Conservation (phyloP, 2,329 filamentous ascomycete genomes). For the Gaeumannomyces tritici region DNA sequence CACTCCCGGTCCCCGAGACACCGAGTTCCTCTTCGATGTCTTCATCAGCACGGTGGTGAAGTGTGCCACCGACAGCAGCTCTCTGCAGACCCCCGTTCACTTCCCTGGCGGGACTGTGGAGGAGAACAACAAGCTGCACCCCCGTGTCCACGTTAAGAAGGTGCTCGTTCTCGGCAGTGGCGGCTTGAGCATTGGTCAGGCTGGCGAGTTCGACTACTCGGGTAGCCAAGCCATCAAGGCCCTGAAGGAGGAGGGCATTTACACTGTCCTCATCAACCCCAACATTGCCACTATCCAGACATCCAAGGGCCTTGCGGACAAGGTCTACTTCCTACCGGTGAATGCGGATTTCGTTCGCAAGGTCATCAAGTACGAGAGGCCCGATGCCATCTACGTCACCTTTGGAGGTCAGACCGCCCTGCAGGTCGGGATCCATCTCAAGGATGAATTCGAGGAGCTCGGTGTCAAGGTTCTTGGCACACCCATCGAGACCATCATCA, state of each 20-base stretch:
- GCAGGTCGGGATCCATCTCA: constrained; percentile 93
- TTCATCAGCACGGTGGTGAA: constrained; percentile 80
- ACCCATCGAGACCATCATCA: constrained; percentile 96
- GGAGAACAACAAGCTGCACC: constrained; percentile 69
- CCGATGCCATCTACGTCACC: constrained; percentile 94
- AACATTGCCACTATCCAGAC: constrained; percentile 99
- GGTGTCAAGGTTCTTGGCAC: constrained; percentile 94
- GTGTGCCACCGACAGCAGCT: constrained; percentile 55
- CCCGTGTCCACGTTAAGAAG: constrained; percentile 82
- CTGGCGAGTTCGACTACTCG: constrained; percentile 98
- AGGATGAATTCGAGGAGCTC: constrained; percentile 88
- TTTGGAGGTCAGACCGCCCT: constrained; percentile 97
- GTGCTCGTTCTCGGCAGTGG: constrained; percentile 89
- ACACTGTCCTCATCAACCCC: constrained; percentile 96
- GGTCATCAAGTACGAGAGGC: constrained; percentile 88
- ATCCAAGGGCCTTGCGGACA: constrained; percentile 93
- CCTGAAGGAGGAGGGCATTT: constrained; percentile 94
- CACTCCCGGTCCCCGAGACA: constrained; percentile 89
- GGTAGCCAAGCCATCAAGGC: constrained; percentile 98
- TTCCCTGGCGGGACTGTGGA: constrained; percentile 80
- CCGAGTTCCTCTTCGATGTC: constrained; percentile 93
- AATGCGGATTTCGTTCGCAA: constrained; percentile 96
- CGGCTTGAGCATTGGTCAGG: constrained; percentile 93
- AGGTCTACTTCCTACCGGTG: constrained; percentile 97
- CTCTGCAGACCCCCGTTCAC: constrained; percentile 62